A percentile compares a stretch with the other conserved stretches of the same genome.
These are phyloP conservation scores for Peronosclerospora sorghi DNA, from an alignment of 352 stramenopile genomes.

Conservation along the genomic window DNA sequence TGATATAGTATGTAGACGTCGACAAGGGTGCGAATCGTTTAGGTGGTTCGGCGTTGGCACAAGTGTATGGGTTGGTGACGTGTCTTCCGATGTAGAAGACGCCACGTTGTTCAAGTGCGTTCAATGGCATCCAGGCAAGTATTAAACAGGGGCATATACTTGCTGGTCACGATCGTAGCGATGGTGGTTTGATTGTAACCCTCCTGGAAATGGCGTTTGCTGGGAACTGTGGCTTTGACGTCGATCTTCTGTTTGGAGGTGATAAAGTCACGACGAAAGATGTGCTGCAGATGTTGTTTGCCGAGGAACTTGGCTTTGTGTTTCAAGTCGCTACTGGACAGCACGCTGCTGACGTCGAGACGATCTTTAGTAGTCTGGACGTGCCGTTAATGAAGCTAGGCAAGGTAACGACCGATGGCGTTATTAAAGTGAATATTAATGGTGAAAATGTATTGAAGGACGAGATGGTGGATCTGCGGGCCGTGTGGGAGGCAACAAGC, in stretches of 20 bases:
- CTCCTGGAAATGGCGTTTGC: constrained; percentile 98
- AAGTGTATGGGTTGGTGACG: constrained; percentile 87
- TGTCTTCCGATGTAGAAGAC: constrained; percentile 89
- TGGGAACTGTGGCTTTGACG: constrained; percentile 93
- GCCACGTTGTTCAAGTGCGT: constrained; percentile 87
- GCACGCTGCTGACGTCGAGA: constrained; percentile 58
- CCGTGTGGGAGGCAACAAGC: constrained; percentile 98
- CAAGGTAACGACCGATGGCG: constrained; percentile 70
- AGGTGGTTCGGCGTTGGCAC: constrained; percentile 92
- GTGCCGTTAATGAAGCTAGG: constrained; percentile 88
- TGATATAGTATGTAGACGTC: constrained; percentile 94
- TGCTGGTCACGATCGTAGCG: constrained; percentile 96
- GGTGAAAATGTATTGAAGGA: constrained; percentile 67
- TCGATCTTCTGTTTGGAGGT: constrained; percentile 71
- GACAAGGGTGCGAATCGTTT: constrained; percentile 86
- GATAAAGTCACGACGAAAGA: constrained; percentile 42
- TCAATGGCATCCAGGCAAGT: constrained; percentile 88
- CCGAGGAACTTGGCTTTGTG: constrained; percentile 95
- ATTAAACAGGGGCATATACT: constrained; percentile 88
- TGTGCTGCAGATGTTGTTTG: constrained; percentile 85
- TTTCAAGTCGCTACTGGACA: constrained; percentile 86
- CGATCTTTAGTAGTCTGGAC: constrained; percentile 70
- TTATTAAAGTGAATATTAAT: constrained; percentile 86
- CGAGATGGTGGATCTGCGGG: constrained; percentile 79
- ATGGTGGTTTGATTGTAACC: constrained; percentile 93